Evolutionary conservation across 2,329 filamentous ascomycete species (phyloP), one percentile per base, ranked within the genome.

Genomic region (Claviceps capensis): DNA sequence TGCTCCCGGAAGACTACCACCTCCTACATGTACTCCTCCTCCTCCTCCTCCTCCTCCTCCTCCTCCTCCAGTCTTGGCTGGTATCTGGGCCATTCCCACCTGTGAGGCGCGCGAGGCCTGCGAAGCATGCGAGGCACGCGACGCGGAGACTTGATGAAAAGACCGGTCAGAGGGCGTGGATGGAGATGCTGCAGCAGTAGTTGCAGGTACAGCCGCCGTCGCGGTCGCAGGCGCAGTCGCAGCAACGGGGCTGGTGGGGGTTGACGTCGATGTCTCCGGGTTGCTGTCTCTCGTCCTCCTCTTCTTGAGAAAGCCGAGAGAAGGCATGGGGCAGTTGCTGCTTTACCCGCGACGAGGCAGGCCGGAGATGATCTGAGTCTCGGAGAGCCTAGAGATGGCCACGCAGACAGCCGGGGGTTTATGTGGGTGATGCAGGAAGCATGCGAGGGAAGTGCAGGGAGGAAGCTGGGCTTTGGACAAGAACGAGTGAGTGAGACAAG

Each of bases 241-340:
- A 55, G 81, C 82, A 61, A 81, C 72, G 55, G 80, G 78, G 63
- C 80, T 83, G 58, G 76, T 77, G 60, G 80, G 76, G 67, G 85
- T 85, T 59, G 76, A 76, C 63, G 82, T 76, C 64, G 82, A 81
- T 61, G 77, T 78, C 67, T 87, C 82, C 67, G 80, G 76, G 66
- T 83, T 80, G 66, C 82, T 86, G 75, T 96, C 89, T 81, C 89
- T 94, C 73, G 89, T 95, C 81, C 89, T 85, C 80, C 95, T 95
- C 81, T 95, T 97, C 81, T 96, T 96, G 68, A 97, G 82, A 67
- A 96, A 89, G 71, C 88, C 88, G 76, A 96, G 81, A 70, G 81
- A 87, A 83, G 90, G 93, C 93, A 98, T 97, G 65, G 64, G 68
- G 43, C 47, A 52, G 47, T 37, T 59, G 50, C 47, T 56, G 52